phyloP scores from a whole-genome alignment of 345 rosid genomes.

The Brassica napus region DNA sequence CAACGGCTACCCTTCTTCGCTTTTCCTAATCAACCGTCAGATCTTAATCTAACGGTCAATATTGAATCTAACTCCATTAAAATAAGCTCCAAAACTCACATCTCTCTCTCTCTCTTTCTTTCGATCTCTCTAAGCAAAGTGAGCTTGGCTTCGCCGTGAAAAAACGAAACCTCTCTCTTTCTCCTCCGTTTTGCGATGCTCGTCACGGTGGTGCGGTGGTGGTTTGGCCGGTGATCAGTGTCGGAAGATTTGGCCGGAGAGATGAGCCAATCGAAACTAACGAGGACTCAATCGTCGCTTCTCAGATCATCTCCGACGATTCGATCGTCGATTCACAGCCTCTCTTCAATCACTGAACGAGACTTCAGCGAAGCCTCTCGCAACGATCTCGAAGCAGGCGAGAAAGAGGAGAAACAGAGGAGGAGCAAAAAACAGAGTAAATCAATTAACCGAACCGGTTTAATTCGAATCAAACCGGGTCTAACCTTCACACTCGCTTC shows the following conservation, averaged over 20 bases:
- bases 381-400: slow-evolving; percentile 31
- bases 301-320: slow-evolving; percentile 81
- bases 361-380: slow-evolving; percentile 39
- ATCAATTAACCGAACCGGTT: slow-evolving; percentile 38
- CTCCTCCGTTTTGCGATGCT: slow-evolving; percentile 19
- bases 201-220: slow-evolving; percentile 43
- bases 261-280: slow-evolving; percentile 65
- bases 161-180: background rate
- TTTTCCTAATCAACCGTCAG: slow-evolving; percentile 30
- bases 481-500: slow-evolving; percentile 58
- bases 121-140: slow-evolving; percentile 12
- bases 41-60: slow-evolving; percentile 50
- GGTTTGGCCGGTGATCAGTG: slow-evolving; percentile 39
- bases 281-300: slow-evolving; percentile 79
- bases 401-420: slow-evolving; percentile 50
- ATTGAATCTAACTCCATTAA: slow-evolving; percentile 50
- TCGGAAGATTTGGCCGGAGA: slow-evolving; percentile 51
- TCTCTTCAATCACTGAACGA: slow-evolving; percentile 57
- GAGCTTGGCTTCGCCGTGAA: slow-evolving; percentile 10
- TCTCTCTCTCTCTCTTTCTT: slow-evolving; percentile 19
- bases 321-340: slow-evolving; percentile 86
- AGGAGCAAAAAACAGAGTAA: slow-evolving; percentile 19
- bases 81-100: slow-evolving; percentile 40
- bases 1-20: slow-evolving; percentile 39
- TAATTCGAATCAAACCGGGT: slow-evolving; percentile 57